A percentile compares a stretch with the other conserved stretches of the same genome.
Evolutionary conservation across 208 protist genomes (phyloP).

Genomic region (Willaertia magna): DNA sequence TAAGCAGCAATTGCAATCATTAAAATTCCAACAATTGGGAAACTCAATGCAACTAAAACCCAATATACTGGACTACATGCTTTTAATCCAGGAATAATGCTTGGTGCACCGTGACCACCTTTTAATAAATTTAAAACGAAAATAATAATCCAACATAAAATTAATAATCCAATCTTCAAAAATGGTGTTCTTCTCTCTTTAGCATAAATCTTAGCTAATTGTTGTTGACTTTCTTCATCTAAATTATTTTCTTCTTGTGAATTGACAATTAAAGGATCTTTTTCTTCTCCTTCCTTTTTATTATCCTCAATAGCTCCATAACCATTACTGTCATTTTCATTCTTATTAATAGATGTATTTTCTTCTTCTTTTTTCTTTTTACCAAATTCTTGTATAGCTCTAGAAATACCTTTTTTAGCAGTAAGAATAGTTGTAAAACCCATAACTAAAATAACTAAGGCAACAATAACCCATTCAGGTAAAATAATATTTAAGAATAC

Average conservation of each 20-base stretch:
- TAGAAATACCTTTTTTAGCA: not conserved
- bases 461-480: not conserved
- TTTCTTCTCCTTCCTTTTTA: not conserved
- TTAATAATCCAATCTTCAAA: not conserved
- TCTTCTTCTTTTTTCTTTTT: conserved; percentile 1
- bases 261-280: too few relatives aligned
- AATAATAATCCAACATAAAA: not conserved
- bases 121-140: not conserved
- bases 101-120: not conserved
- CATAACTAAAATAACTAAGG: not conserved
- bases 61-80: not conserved
- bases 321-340: not conserved
- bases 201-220: not conserved
- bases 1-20: not conserved
- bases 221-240: not conserved
- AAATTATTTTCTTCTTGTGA: too few relatives aligned
- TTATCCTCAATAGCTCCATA: not conserved
- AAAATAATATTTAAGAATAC: conserved; percentile 14
- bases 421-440: not conserved
- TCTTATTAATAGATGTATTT: not conserved
- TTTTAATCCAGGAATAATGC: not conserved
- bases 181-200: not conserved
- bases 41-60: not conserved
- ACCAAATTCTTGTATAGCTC: not conserved
- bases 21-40: not conserved